Base-by-base conservation (phyloP, 306 rosid species). In the Lathyrus sativus region DNA sequence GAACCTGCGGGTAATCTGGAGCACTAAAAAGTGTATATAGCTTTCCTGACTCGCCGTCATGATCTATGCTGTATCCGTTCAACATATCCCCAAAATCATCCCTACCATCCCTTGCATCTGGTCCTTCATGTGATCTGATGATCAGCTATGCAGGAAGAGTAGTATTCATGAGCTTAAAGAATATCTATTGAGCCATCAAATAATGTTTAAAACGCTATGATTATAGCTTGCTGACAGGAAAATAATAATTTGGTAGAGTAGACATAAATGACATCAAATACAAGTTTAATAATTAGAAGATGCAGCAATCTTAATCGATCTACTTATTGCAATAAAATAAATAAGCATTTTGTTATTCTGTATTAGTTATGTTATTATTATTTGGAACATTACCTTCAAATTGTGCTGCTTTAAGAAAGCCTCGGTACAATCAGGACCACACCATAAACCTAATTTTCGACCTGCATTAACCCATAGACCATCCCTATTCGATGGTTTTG, bases 371-470 rank as follows among this genome's bases (percentile, higher is more conserved):
- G 18, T 29, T 54, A 26, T 39, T 66, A 67, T 19, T 42, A 54
- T 51, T 49, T 58, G 24, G 54, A 76, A 71, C 51, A 62, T 67
- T 81, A 89, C 96, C 98, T 89, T 92, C 68, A 89, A 80, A 24
- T 80, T 92, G 73, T 88, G 82, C 61, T 83, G 85, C 64, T 80
- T 87, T 45, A 92, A 65, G 78, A 92, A 92, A 48, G 85, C 78
- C 72, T 92, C 89, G 0, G 98, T 92, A 75, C 88, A 86, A 84
- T 89, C 95, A 68, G 95, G 91, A 81, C 98, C 98, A 91, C 95
- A 92, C 82, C 83, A 81, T 41, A 92, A 79, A 73, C 96, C 98
- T 28, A 74, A 74, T 60, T 84, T 84, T 69, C 68, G 74, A 79
- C 78, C 81, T 42, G 80, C 72, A 68, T 82, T 92, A 75, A 76